Evolutionary conservation across 768 basidiomycete genomes (phyloP).

Genomic region (Boletellus ananiceps): DNA sequence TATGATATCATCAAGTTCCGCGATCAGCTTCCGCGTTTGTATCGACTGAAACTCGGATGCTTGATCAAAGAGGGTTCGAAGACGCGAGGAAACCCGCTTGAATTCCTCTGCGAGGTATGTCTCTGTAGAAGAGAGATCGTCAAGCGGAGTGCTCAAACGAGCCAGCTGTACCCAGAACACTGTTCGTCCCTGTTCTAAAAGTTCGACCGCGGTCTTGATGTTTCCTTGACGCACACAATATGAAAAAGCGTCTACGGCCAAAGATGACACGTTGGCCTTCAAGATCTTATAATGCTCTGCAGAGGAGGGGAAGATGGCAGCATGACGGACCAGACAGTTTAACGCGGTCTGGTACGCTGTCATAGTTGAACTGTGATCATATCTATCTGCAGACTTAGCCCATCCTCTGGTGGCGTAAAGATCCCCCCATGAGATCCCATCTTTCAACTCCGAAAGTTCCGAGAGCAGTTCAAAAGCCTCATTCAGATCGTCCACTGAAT

Average conservation of each 20-base stretch:
- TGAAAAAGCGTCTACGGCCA: not conserved
- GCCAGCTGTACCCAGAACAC: not conserved
- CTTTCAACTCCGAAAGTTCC: not conserved
- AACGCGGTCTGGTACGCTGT: not conserved
- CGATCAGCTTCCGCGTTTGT: not conserved
- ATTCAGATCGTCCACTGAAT: conserved; percentile 4
- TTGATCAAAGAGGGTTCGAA: conserved; percentile 1
- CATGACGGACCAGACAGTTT: not conserved
- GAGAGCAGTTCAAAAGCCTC: conserved; percentile 2
- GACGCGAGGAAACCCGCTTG: not conserved
- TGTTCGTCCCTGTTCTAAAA: not conserved
- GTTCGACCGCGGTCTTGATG: not conserved
- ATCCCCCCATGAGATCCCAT: not conserved
- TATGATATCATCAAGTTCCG: not conserved
- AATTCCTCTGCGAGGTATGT: not conserved
- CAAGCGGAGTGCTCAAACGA: not conserved
- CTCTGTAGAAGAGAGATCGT: not conserved
- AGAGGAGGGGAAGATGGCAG: not conserved
- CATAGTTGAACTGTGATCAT: not conserved
- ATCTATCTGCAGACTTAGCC: not conserved
- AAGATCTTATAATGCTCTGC: not conserved
- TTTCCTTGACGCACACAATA: not conserved
- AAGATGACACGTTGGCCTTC: not conserved
- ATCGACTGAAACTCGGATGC: not conserved
- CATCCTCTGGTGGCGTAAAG: not conserved